Conservation (phyloP, 768 basidiomycete genomes). For the Phaffia australis region DNA sequence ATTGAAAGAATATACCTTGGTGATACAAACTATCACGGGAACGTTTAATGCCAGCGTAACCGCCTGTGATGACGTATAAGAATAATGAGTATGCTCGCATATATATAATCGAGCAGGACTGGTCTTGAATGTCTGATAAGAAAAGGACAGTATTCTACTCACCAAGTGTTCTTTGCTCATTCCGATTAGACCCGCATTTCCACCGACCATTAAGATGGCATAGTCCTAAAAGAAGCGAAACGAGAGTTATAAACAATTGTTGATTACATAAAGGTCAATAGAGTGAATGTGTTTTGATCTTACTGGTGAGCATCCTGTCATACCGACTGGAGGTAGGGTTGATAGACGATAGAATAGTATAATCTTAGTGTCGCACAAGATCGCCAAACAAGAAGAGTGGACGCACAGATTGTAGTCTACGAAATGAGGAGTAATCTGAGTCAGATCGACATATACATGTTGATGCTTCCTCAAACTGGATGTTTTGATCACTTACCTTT, state of each 20-base stretch:
- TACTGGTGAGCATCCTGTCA: constrained; percentile 71
- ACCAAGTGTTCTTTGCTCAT: constrained; percentile 61
- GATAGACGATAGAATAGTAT: neutral
- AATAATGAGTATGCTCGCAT: too few species aligned
- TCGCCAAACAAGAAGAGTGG: too few species aligned
- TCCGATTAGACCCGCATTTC: constrained; percentile 57
- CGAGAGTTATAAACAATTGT: too few species aligned
- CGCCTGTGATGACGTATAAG: constrained; percentile 39
- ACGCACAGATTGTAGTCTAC: constrained; percentile 20
- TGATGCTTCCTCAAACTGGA: neutral
- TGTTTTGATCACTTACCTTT: constrained; percentile 37
- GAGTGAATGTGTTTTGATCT: neutral
- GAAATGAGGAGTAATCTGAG: neutral
- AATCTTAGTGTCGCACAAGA: neutral
- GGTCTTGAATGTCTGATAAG: neutral
- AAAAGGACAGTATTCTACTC: neutral
- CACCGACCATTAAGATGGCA: constrained; percentile 85
- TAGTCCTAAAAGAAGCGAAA: constrained; percentile 42
- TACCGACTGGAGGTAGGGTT: constrained; percentile 45
- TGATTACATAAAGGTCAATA: neutral
- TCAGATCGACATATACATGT: neutral
- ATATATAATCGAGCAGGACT: too few species aligned
- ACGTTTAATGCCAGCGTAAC: constrained; percentile 87
- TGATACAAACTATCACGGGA: constrained; percentile 85
- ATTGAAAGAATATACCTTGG: constrained; percentile 53